Evolutionary conservation across 805 yeast species (phyloP), one percentile per base, ranked within the genome.

Genomic region (Lachancea cidri): DNA sequence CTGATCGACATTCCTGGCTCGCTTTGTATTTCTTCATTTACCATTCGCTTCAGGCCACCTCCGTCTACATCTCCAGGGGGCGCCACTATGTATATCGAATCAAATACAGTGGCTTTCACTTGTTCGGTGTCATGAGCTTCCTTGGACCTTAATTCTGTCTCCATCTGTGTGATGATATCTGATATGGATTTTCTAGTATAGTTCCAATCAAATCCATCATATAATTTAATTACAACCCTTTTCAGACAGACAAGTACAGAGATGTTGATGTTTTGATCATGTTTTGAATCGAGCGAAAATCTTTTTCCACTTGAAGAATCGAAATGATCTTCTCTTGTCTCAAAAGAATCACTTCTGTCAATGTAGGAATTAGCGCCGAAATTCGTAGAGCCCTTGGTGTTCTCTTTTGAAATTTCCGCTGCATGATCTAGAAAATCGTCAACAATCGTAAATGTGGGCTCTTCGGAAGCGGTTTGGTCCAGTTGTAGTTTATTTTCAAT

Each of bases 191-290:
- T 70, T 43, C 95, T 72, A 0, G 98, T 87, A 33, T 77, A 76
- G 41, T 74, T 74, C 94, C 97, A 88, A 53, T 93, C 98, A 56
- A 81, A 93, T 0, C 99, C 99, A 65, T 93, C 98, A 58, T 75
- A 80, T 15, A 91, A 62, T 38, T 70, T 74, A 2, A 83, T 52
- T 1, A 53, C 55, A 0, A 68, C 60, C 36, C 70, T 18, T 16
- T 33, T 27, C 5, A 37, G 9, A 14, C 14, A 27, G 2, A 33
- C 13, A 22, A 3, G 7, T 31, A 35, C 5, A 13, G 16, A 8
- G n/a, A 37, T 17, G 9, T 15, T 33, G 27, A 15, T 29, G 11
- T 29, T 11, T 5, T 29, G 4, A n/a, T 5, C 35, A 3, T 35
- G 31, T 25, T 19, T 20, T 17, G 16, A n/a, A 4, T 31, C 3